Conservation (phyloP, 139 green algal species). For the Volvox africanus region DNA sequence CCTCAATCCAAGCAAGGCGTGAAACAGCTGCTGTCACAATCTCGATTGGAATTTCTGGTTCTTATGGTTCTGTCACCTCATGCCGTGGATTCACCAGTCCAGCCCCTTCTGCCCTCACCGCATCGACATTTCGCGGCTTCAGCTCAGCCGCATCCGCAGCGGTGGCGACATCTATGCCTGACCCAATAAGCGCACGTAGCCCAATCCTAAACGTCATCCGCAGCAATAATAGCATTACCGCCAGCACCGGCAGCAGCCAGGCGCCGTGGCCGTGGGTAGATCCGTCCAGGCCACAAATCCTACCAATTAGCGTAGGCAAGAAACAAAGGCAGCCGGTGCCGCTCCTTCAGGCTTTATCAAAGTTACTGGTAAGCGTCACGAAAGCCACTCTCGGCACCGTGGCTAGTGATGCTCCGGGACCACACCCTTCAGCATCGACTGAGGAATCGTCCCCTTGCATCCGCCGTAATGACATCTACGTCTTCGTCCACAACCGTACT, state of each 20-base stretch:
- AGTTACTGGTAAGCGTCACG: conserved; percentile 7
- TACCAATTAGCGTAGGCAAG: neutral
- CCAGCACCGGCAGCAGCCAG: neutral
- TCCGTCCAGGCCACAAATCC: neutral
- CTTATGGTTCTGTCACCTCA: neutral
- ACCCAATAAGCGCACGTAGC: neutral
- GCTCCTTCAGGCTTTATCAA: neutral
- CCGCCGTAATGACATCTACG: neutral
- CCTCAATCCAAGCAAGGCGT: neutral
- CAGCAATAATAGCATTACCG: neutral
- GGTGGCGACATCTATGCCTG: neutral
- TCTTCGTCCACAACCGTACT: neutral
- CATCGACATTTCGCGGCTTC: neutral
- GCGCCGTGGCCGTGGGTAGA: conserved; percentile 42
- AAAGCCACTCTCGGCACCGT: neutral
- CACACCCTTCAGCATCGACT: neutral
- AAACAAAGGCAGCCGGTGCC: neutral
- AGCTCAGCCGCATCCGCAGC: neutral
- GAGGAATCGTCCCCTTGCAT: neutral
- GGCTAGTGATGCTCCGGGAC: neutral
- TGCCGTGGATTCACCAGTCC: neutral
- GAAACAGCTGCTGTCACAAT: neutral
- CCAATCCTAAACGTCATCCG: neutral
- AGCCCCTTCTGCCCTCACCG: neutral
- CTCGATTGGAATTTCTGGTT: neutral